A percentile compares a stretch with the other conserved stretches of the same genome.
Evolutionary conservation across 495 filamentous ascomycete genomes (phyloP).

Genomic region (Poronia punctata): DNA sequence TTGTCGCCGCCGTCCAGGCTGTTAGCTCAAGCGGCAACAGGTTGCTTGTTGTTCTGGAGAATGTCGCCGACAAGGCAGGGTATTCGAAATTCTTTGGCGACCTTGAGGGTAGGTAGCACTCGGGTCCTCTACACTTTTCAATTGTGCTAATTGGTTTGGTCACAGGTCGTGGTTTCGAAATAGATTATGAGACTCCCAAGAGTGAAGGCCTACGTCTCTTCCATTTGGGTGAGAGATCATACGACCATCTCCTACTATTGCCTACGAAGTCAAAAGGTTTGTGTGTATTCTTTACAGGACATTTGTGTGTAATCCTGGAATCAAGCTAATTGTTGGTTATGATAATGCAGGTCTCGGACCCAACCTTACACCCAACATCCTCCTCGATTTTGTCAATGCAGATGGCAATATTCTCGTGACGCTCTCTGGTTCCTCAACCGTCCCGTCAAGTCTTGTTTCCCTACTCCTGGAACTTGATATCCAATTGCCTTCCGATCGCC

Average conservation of each 20-base stretch:
- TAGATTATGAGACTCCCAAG: slow-evolving; percentile 81
- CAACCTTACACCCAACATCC: slow-evolving; percentile 71
- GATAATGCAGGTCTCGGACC: slow-evolving; percentile 81
- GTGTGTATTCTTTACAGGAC: neutral
- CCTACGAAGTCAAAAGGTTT: slow-evolving; percentile 86
- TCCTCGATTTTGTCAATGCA: slow-evolving; percentile 86
- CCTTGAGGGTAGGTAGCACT: slow-evolving; percentile 62
- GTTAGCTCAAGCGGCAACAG: slow-evolving; percentile 74
- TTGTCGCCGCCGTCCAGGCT: slow-evolving; percentile 61
- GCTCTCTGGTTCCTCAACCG: slow-evolving; percentile 67
- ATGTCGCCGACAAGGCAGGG: slow-evolving; percentile 63
- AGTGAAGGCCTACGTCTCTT: slow-evolving; percentile 76
- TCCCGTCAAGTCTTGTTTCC: slow-evolving; percentile 71
- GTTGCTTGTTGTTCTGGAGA: slow-evolving; percentile 81
- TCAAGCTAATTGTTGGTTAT: slow-evolving; percentile 23
- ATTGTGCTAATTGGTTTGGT: slow-evolving; percentile 4
- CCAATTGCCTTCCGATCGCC: slow-evolving; percentile 75
- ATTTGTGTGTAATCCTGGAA: neutral
- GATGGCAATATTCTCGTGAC: slow-evolving; percentile 87
- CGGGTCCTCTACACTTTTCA: too few relatives aligned
- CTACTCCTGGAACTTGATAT: slow-evolving; percentile 89
- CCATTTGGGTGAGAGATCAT: slow-evolving; percentile 75
- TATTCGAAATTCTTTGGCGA: slow-evolving; percentile 81
- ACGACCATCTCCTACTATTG: slow-evolving; percentile 85
- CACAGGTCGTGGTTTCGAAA: slow-evolving; percentile 72